Evolutionary conservation across 2,329 filamentous ascomycete species (phyloP).

Genomic region (Penicillium sp.): DNA sequence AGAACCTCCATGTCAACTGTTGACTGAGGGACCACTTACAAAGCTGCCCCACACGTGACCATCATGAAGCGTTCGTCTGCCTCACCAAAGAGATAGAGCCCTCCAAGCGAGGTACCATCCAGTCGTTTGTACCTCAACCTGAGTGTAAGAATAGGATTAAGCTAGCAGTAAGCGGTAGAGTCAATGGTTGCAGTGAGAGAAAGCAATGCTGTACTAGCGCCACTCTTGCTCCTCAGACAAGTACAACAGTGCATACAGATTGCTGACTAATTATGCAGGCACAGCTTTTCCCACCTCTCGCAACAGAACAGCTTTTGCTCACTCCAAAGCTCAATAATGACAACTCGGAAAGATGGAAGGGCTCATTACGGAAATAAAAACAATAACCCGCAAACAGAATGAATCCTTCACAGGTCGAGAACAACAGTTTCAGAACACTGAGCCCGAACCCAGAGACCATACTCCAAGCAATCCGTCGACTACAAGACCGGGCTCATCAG

Average conservation of each 20-base stretch:
- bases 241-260: neutral
- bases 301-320: slow-evolving; percentile 14
- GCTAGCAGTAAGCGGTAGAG: neutral
- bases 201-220: neutral
- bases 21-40: slow-evolving; percentile 21
- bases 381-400: slow-evolving; percentile 33
- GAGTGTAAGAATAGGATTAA: too few relatives aligned
- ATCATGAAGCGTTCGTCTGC: neutral
- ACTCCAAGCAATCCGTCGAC: slow-evolving; percentile 20
- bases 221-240: neutral
- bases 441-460: slow-evolving; percentile 19
- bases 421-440: slow-evolving; percentile 17
- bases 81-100: neutral
- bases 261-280: slow-evolving; percentile 17
- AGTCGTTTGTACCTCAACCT: too few relatives aligned
- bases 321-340: slow-evolving; percentile 12
- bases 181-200: neutral
- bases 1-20: slow-evolving; percentile 11
- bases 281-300: slow-evolving; percentile 24
- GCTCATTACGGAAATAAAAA: slow-evolving; percentile 46
- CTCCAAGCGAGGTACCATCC: neutral
- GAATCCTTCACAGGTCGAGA: slow-evolving; percentile 24
- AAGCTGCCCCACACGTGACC: slow-evolving; percentile 34
- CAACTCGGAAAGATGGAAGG: slow-evolving; percentile 39
- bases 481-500: slow-evolving; percentile 31